A percentile compares a stretch with the other conserved stretches of the same genome.
These are phyloP conservation scores for Trypanosoma cruzi DNA, from an alignment of 208 protist species.

Conservation along the genomic window DNA sequence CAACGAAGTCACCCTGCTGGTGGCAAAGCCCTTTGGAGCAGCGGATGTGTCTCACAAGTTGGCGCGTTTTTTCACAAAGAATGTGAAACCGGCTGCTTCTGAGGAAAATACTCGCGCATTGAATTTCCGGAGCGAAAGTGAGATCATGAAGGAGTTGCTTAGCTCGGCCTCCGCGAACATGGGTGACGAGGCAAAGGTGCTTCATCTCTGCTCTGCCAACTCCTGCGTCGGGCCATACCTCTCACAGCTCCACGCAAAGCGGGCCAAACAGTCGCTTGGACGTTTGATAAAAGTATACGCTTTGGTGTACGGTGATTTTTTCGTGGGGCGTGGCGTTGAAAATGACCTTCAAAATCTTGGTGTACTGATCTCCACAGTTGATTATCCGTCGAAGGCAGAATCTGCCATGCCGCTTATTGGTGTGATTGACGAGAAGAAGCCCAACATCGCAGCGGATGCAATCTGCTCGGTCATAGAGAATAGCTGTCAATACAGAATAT, in stretches of 20 bases:
- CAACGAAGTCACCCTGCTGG: background rate
- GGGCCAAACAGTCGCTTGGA: background rate
- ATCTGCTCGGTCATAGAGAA: conserved; percentile 6
- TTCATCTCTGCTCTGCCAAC: conserved; percentile 31
- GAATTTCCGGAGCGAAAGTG: conserved; percentile 19
- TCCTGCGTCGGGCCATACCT: conserved; percentile 26
- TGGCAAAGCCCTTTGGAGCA: conserved; percentile 10
- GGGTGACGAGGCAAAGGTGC: background rate
- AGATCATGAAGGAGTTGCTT: conserved; percentile 7
- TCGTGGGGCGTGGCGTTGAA: conserved; percentile 12
- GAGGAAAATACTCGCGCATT: background rate
- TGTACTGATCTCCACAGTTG: conserved; percentile 1
- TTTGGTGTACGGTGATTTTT: conserved; percentile 20
- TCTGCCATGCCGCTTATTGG: conserved; percentile 22
- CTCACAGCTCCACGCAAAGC: conserved; percentile 2
- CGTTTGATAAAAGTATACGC: conserved; percentile 3
- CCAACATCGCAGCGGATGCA: background rate
- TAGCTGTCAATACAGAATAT: conserved; percentile 21
- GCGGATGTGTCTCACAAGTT: conserved; percentile 12
- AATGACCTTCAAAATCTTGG: conserved; percentile 17
- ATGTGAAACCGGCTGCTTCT: background rate
- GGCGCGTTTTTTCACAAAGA: conserved; percentile 21
- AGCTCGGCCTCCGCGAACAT: background rate
- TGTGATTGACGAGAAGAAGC: background rate
- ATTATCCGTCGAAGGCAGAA: background rate